Base-by-base conservation (phyloP, 2,329 filamentous ascomycete species). In the Exophiala alcalophila region DNA sequence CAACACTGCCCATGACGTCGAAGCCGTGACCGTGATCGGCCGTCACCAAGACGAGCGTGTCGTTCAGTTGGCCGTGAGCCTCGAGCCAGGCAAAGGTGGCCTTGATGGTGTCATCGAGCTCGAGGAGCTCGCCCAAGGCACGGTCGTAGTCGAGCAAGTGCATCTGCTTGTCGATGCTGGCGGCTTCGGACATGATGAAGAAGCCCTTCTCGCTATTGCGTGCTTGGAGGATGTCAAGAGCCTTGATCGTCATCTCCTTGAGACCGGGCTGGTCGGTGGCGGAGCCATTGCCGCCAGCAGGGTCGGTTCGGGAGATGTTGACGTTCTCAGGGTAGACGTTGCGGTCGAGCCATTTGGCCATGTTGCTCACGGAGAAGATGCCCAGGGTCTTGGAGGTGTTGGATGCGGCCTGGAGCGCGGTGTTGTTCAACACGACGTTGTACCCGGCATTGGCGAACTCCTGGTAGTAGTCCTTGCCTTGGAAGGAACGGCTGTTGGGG, bases 21-120 rank as follows among this genome's bases (percentile, higher is more conserved):
- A 94, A 94, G 41, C 87, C 87, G 67, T 94, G 87, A 28, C 87
- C 87, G 71, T 92, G 87, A 60, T 94, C 86, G n/a, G 86, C 84
- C 3, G 86, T 88, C 34, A 92, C 84, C 35, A 94, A 62, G 52
- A 94, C 73, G 3, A 91, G 77, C 1, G 87, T 94, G 49, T 89
- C 78, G 7, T 91, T 78, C 21, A 89, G 74, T 42, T 80, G 74
- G 44, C 76, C 76, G 5, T 87, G 70, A 21, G 74, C 67, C 57
- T 78, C 72, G 29, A 94, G 80, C 60, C 86, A 81, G 32, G 73
- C 73, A 40, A 91, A 73, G 3, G 86, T 88, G 12, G 84, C 84
- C 38, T 80, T 80, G 55, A 94, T 70, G 4, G 87, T 89, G 65
- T 94, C 86, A 59, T 94, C 86, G 23, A 94, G 76, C 68, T 94